Evolutionary conservation across 2,329 filamentous ascomycete species (phyloP), one percentile per base, ranked within the genome.

Genomic region (Corinectria fuckeliana): DNA sequence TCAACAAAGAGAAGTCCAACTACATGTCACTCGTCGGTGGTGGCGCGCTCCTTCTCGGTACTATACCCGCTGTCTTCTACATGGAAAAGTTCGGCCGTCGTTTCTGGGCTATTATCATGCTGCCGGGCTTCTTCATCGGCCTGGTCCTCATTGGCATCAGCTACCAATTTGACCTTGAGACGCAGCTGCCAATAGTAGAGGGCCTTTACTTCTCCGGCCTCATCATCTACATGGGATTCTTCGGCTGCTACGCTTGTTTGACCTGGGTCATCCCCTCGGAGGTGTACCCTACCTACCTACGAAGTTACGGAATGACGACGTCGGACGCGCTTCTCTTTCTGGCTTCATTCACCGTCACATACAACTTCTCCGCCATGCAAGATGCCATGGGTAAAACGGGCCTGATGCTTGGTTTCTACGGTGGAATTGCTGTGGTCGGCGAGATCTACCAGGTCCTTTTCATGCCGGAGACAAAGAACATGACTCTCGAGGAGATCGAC

Each of bases 1-100:
- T 91, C 74, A 74, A 87, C 67, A 75, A 82, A 7, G 81, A 84
- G 58, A 74, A 88, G 49, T 76, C 86, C 14, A 90, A 88, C 59
- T 91, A 91, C 80, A 91, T 92, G 89, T 91, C 88, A 0, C 81
- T 91, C 0, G 88, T 92, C 13, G 89, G 89, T 3, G 88, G 89
- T 23, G 88, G 87, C 4, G 78, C 88, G 0, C 81, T 92, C 0
- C 80, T 91, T 0, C 67, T 92, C 14, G 88, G 88, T 20, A 88
- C 88, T 0, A 87, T 91, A 30, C 88, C 88, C 0, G 88, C 87
- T 0, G 85, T 89, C 55, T 81, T 90, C 71, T 84, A 85, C 63
- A 92, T 92, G 89, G 89, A 92, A 69, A 84, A 80, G 3, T 91
- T 87, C 48, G 89, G 89, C 11, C 86, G 89, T 20, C 86, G 89